phyloP scores from a whole-genome alignment of 805 yeast genomes.

The Candida boidinii region DNA sequence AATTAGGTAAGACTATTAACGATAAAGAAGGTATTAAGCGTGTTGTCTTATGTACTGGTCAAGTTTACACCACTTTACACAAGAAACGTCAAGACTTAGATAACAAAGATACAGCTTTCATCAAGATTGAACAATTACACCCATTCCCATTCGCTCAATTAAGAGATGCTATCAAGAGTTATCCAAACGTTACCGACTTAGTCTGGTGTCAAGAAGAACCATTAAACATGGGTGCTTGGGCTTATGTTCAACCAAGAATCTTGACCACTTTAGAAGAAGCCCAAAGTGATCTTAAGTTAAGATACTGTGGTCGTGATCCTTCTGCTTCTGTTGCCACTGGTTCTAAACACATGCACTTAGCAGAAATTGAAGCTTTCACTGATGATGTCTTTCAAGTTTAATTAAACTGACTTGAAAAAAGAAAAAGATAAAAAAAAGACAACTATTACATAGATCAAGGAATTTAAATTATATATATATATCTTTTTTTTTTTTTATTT shows the following conservation, averaged over 20 bases:
- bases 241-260: slow-evolving; percentile 76
- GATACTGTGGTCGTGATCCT: slow-evolving; percentile 98
- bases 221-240: slow-evolving; percentile 90
- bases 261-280: slow-evolving; percentile 71
- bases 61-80: slow-evolving; percentile 86
- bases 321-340: slow-evolving; percentile 99
- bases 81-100: slow-evolving; percentile 76
- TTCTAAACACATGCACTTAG: slow-evolving; percentile 75
- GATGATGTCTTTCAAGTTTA: slow-evolving; percentile 51
- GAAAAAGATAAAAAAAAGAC: too few relatives aligned
- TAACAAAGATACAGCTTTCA: slow-evolving; percentile 78
- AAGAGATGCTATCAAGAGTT: slow-evolving; percentile 71
- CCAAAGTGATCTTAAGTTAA: slow-evolving; percentile 44
- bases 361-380: slow-evolving; percentile 85
- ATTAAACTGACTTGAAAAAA: too few relatives aligned
- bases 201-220: slow-evolving; percentile 99
- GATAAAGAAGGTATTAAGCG: slow-evolving; percentile 81
- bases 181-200: slow-evolving; percentile 77
- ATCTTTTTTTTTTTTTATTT: too few relatives aligned
- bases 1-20: slow-evolving; percentile 69
- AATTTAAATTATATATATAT: too few relatives aligned
- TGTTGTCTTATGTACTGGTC: slow-evolving; percentile 80
- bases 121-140: slow-evolving; percentile 89
- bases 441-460: too few relatives aligned
- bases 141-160: slow-evolving; percentile 98